Evolutionary conservation across 805 yeast genomes (phyloP), one percentile per base, ranked within the genome.

Genomic region (Pichia cabralensis): DNA sequence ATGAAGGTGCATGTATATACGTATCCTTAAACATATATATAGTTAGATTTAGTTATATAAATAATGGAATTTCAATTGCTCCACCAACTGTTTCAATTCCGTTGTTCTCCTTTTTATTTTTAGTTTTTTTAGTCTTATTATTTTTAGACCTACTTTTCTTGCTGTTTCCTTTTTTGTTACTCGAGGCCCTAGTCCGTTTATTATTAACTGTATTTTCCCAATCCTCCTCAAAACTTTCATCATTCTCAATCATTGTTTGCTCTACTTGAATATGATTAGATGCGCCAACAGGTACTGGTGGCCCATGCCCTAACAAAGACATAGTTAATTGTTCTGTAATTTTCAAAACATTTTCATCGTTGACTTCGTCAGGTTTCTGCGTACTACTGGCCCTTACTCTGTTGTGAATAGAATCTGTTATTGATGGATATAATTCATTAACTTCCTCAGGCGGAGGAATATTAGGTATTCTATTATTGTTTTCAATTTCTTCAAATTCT

Each of bases 11-110:
- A n/a, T n/a, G n/a, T n/a, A n/a, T n/a, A n/a, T n/a, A n/a, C n/a
- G n/a, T n/a, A n/a, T n/a, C n/a, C n/a, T n/a, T n/a, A n/a, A n/a
- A n/a, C n/a, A n/a, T n/a, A n/a, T n/a, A n/a, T n/a, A n/a, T n/a
- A n/a, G n/a, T n/a, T n/a, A n/a, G n/a, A n/a, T n/a, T n/a, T n/a
- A n/a, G n/a, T 24, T 28, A 28, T 22, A 65, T 50, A 39, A 65
- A 66, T 18, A 66, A 48, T 1, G 71, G 71, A 9, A 65, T 57
- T 39, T 65, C 71, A 30, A 64, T 61, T 6, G 66, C 67, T 9
- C 66, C 67, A 10, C 66, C 66, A 25, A 60, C 64, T 1, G 61
- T 56, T 27, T 54, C 53, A n/a, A 55, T 38, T n/a, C 44, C 47
- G 25, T 48, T 47, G 19, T 42, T 41, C 23, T 46, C 42, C 34